Percentiles rank a stretch among this genome's conserved stretches.
Evolutionary conservation across 192 early-diverging fungal genomes (phyloP).

Genomic region (Umbelopsis sp.): DNA sequence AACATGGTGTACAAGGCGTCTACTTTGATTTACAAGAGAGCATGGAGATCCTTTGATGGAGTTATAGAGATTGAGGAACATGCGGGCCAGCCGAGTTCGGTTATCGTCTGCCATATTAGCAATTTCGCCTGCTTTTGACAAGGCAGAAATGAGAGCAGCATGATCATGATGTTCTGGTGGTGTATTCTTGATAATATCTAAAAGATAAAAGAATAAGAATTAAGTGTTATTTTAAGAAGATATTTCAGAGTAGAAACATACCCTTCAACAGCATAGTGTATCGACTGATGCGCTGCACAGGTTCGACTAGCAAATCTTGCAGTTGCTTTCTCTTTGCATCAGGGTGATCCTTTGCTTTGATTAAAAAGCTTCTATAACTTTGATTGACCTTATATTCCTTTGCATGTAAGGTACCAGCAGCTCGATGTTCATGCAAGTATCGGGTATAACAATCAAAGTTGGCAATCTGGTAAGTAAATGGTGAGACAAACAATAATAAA

Average conservation of each 20-base stretch:
- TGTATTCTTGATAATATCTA: constrained; percentile 36
- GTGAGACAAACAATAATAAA: not conserved
- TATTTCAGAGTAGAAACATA: constrained; percentile 2
- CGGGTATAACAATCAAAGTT: constrained; percentile 64
- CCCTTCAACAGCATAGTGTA: constrained; percentile 42
- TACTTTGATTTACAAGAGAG: constrained; percentile 36
- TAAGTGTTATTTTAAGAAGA: not conserved
- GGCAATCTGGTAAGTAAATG: constrained; percentile 44
- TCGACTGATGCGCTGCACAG: constrained; percentile 39
- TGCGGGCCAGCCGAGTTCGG: constrained; percentile 33
- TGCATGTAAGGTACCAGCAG: constrained; percentile 53
- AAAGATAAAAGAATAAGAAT: not conserved
- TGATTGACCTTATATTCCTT: constrained; percentile 56
- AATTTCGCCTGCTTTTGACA: constrained; percentile 25
- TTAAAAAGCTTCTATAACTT: constrained; percentile 51
- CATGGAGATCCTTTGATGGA: constrained; percentile 37
- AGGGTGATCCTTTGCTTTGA: constrained; percentile 55
- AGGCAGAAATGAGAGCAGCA: constrained; percentile 22
- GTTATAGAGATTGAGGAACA: constrained; percentile 35
- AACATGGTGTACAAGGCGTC: constrained; percentile 26
- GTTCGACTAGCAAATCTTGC: constrained; percentile 39
- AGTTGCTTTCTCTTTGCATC: constrained; percentile 57
- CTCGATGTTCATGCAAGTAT: constrained; percentile 63
- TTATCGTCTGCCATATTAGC: constrained; percentile 43
- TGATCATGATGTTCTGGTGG: constrained; percentile 27